phyloP scores from a whole-genome alignment of 495 filamentous ascomycete species.

The Daldinia loculata region DNA sequence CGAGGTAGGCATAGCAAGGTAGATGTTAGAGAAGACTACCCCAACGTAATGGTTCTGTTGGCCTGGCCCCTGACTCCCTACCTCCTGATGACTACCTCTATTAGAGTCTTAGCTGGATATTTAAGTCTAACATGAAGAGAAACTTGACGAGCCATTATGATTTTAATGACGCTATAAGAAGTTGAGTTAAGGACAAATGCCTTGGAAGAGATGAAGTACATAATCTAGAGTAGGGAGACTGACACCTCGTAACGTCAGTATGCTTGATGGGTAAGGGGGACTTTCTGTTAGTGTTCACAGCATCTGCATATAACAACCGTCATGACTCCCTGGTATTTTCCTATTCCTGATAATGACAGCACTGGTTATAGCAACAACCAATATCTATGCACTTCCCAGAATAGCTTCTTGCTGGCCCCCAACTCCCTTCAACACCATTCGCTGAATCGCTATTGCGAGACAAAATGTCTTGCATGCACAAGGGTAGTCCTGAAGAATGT shows the following conservation, averaged over 20 bases:
- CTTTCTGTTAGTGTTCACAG: neutral
- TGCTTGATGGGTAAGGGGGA: neutral
- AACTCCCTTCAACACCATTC: slow-evolving; percentile 21
- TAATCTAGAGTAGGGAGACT: neutral
- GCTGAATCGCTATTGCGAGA: neutral
- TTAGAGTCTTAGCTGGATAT: too few species aligned
- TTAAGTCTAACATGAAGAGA: neutral
- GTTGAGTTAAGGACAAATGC: neutral
- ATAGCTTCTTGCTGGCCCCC: slow-evolving; percentile 9
- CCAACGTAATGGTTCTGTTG: neutral
- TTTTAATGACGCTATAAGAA: neutral
- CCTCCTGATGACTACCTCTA: too few species aligned
- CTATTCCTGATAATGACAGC: slow-evolving; percentile 8
- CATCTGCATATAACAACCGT: slow-evolving; percentile 1
- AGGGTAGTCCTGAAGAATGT: slow-evolving; percentile 25
- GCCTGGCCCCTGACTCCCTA: neutral
- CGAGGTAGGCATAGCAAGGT: neutral
- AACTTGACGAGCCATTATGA: neutral
- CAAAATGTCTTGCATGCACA: slow-evolving; percentile 43
- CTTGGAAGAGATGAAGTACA: neutral
- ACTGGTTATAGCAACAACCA: neutral
- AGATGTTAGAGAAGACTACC: neutral
- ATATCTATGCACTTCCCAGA: slow-evolving; percentile 3
- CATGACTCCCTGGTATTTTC: slow-evolving; percentile 6
- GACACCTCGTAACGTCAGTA: slow-evolving; percentile 13